Evolutionary conservation across 2,329 filamentous ascomycete genomes (phyloP).

Genomic region (Ilyonectria mors-panacis): DNA sequence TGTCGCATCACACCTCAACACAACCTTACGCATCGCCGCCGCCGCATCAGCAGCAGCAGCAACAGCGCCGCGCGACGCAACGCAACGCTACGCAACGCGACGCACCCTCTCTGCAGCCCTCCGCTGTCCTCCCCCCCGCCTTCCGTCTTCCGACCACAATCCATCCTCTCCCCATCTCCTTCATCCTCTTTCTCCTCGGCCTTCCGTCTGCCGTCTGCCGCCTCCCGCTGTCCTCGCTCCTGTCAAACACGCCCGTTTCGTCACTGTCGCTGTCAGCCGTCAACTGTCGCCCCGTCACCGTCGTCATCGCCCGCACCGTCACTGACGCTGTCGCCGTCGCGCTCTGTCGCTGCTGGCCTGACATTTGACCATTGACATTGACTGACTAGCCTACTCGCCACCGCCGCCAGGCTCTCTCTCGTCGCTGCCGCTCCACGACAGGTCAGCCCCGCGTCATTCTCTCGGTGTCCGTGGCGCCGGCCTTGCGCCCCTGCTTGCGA

Average conservation of each 20-base stretch:
- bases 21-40: constrained; percentile 41
- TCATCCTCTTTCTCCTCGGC: constrained; percentile 21
- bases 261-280: constrained; percentile 16
- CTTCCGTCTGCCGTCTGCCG: constrained; percentile 22
- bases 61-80: constrained; percentile 31
- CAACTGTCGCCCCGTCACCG: not conserved
- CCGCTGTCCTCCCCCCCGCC: constrained; percentile 40
- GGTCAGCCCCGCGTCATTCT: constrained; percentile 45
- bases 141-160: constrained; percentile 43
- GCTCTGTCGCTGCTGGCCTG: constrained; percentile 31
- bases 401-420: constrained; percentile 33
- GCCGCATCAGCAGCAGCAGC: constrained; percentile 33
- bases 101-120: constrained; percentile 41
- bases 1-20: constrained; percentile 46
- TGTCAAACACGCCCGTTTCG: constrained; percentile 26
- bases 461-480: constrained; percentile 41
- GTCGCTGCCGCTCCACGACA: constrained; percentile 36
- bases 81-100: constrained; percentile 41
- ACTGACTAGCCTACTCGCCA: constrained; percentile 41
- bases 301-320: not conserved
- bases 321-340: constrained; percentile 4
- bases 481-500: constrained; percentile 48
- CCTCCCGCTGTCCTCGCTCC: constrained; percentile 19
- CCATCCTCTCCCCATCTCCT: constrained; percentile 30
- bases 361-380: constrained; percentile 20